These are phyloP conservation scores for Candida anutae DNA, from an alignment of 1,139 yeast genomes.

Conservation along the genomic window DNA sequence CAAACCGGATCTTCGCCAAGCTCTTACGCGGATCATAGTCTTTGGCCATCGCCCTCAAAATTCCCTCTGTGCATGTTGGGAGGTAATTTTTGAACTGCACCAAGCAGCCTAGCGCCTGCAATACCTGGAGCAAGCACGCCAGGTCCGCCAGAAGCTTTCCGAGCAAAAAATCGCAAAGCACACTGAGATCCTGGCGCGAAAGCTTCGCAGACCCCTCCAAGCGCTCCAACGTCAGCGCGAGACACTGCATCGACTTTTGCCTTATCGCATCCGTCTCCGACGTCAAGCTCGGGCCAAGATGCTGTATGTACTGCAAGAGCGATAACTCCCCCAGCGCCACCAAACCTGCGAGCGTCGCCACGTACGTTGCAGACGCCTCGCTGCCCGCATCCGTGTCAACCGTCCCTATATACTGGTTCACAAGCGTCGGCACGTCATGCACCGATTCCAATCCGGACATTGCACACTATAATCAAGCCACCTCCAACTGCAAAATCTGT, in stretches of 20 bases:
- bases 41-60: conserved; percentile 36
- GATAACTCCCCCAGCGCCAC: conserved; percentile 26
- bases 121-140: conserved; percentile 43
- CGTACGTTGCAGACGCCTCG: conserved; percentile 20
- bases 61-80: conserved; percentile 16
- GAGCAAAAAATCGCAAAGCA: conserved; percentile 55
- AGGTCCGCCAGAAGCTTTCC: conserved; percentile 67
- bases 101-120: conserved; percentile 49
- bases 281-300: conserved; percentile 53
- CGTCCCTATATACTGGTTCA: conserved; percentile 36
- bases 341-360: conserved; percentile 22
- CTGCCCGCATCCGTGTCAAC: conserved; percentile 26
- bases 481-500: too few relatives aligned
- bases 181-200: conserved; percentile 56
- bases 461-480: too few relatives aligned
- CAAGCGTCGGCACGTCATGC: conserved; percentile 14
- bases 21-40: conserved; percentile 53
- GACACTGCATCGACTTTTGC: conserved; percentile 46
- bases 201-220: conserved; percentile 30
- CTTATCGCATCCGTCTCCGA: conserved; percentile 56
- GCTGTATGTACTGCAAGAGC: conserved; percentile 46
- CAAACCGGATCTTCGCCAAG: conserved; percentile 59
- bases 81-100: conserved; percentile 40
- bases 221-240: conserved; percentile 41
- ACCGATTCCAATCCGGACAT: too few relatives aligned